Percentiles rank a stretch among this genome's conserved stretches.
These are phyloP conservation scores for Coriaria nepalensis DNA, from an alignment of 306 rosid genomes.

Conservation along the genomic window DNA sequence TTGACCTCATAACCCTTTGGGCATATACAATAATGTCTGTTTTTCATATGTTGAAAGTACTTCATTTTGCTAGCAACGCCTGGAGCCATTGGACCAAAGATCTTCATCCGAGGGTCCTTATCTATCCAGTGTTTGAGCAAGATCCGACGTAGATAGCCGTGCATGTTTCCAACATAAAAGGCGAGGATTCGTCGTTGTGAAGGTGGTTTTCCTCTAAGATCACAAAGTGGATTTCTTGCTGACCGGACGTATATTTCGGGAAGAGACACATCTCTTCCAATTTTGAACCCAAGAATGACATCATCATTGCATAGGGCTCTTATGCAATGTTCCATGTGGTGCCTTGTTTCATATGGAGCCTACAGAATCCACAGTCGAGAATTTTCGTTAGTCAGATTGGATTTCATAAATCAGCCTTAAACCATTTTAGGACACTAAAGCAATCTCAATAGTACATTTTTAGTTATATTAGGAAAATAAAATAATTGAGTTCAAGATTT, in stretches of 20 bases:
- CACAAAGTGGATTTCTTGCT: slow-evolving; percentile 52
- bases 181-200: slow-evolving; percentile 56
- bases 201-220: slow-evolving; percentile 76
- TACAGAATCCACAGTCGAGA: slow-evolving; percentile 24
- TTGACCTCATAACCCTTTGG: slow-evolving; percentile 95
- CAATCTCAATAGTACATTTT: no score
- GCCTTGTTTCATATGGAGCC: slow-evolving; percentile 97
- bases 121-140: slow-evolving; percentile 77
- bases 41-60: slow-evolving; percentile 82
- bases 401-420: no score
- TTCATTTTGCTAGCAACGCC: slow-evolving; percentile 74
- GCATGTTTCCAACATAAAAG: slow-evolving; percentile 80
- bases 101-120: slow-evolving; percentile 67
- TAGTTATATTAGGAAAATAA: no score
- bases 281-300: slow-evolving; percentile 74
- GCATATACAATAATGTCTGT: slow-evolving; percentile 82
- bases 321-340: slow-evolving; percentile 91
- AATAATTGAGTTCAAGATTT: no score
- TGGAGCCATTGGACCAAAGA: slow-evolving; percentile 69
- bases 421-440: no score
- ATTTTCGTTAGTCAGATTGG: no score
- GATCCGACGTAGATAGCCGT: slow-evolving; percentile 67
- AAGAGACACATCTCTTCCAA: slow-evolving; percentile 80
- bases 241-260: slow-evolving; percentile 81
- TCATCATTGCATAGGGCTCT: slow-evolving; percentile 92